Conservation (phyloP, 345 rosid genomes). For the Odontarrhena argentea region DNA sequence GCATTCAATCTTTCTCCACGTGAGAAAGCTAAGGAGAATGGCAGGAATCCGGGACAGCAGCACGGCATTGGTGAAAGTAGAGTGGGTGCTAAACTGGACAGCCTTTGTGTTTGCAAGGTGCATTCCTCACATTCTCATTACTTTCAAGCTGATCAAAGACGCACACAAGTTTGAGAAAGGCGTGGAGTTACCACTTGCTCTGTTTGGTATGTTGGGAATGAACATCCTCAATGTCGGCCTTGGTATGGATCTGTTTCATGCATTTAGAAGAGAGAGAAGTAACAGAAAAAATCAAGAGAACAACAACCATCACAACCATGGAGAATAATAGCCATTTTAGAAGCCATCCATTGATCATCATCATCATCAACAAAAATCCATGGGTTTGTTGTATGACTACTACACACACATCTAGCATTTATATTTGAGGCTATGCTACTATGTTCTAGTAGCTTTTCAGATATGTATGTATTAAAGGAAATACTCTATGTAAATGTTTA, state of each 20-base stretch:
- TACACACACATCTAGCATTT: not conserved
- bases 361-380: not conserved
- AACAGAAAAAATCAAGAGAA: constrained; percentile 34
- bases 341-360: not conserved
- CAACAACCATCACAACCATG: constrained; percentile 28
- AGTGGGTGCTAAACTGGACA: constrained; percentile 79
- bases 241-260: constrained; percentile 73
- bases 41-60: constrained; percentile 71
- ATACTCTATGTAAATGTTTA: constrained; percentile 20
- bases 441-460: constrained; percentile 14
- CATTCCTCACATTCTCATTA: constrained; percentile 63
- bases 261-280: constrained; percentile 67
- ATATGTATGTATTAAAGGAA: constrained; percentile 13
- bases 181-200: constrained; percentile 77
- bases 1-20: constrained; percentile 85
- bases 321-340: constrained; percentile 18
- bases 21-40: constrained; percentile 85
- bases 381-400: constrained; percentile 21
- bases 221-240: constrained; percentile 70
- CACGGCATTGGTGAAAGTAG: constrained; percentile 62
- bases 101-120: constrained; percentile 62
- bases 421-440: constrained; percentile 11
- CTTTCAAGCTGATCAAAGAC: constrained; percentile 70
- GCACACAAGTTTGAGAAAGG: constrained; percentile 72
- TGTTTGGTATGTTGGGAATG: constrained; percentile 90